Conservation (phyloP, 106 monocot species). For the Apostasia shenzhenica region DNA sequence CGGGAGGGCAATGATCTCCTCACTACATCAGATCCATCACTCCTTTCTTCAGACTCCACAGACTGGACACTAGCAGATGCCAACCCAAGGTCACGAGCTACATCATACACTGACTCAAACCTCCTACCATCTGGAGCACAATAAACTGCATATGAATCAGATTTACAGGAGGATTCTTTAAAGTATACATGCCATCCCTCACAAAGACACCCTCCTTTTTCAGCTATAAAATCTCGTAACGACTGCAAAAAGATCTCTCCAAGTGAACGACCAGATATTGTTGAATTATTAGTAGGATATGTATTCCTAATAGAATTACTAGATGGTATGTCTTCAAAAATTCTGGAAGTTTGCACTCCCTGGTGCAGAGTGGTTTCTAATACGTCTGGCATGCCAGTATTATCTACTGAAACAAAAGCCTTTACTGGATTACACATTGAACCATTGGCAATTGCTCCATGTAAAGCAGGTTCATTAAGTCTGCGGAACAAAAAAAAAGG, state of each 20-base stretch:
- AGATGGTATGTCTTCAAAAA: slow-evolving; percentile 16
- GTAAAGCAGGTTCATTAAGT: slow-evolving; percentile 18
- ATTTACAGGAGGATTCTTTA: slow-evolving; percentile 22
- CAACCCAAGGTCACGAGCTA: slow-evolving; percentile 60
- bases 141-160: slow-evolving; percentile 30
- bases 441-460: slow-evolving; percentile 20
- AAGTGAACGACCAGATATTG: slow-evolving; percentile 13
- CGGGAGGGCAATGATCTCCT: slow-evolving; percentile 32
- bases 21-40: slow-evolving; percentile 24
- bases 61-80: slow-evolving; percentile 19
- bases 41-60: slow-evolving; percentile 37
- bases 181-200: slow-evolving; percentile 66
- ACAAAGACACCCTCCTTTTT: slow-evolving; percentile 41
- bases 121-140: slow-evolving; percentile 67
- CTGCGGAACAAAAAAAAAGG: slow-evolving; percentile 25
- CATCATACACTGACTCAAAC: slow-evolving; percentile 76
- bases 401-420: slow-evolving; percentile 17
- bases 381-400: slow-evolving; percentile 7
- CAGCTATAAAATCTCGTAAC: slow-evolving; percentile 41
- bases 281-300: slow-evolving; percentile 6
- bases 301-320: slow-evolving; percentile 18
- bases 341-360: slow-evolving; percentile 8
- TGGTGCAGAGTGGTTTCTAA: slow-evolving; percentile 9
- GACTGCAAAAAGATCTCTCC: slow-evolving; percentile 32
- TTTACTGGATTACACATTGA: slow-evolving; percentile 16